Evolutionary conservation across 768 basidiomycete genomes (phyloP).

Genomic region (Amanita inopinata): DNA sequence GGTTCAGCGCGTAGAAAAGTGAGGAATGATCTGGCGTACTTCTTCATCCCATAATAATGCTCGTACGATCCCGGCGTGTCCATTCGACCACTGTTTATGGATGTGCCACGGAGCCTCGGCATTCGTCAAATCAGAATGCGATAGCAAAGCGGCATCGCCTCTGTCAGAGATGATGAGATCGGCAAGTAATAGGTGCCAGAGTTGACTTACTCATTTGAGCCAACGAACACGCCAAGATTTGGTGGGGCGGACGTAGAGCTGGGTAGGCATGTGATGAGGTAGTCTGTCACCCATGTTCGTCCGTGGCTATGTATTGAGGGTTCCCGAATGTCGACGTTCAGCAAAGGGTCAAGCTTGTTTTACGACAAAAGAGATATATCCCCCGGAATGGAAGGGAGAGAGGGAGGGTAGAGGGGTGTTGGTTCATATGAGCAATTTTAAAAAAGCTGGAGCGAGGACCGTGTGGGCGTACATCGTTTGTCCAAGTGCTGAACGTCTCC

Average conservation of each 20-base stretch:
- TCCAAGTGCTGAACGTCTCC: constrained; percentile 89
- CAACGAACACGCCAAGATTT: constrained; percentile 49
- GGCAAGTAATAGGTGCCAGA: neutral
- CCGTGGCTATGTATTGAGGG: constrained; percentile 50
- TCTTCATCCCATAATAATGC: constrained; percentile 47
- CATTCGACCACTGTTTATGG: constrained; percentile 41
- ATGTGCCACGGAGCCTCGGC: constrained; percentile 37
- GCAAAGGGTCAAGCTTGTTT: constrained; percentile 58
- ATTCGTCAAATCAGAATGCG: constrained; percentile 29
- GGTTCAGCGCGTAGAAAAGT: neutral
- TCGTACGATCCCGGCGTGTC: constrained; percentile 49
- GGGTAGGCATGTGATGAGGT: constrained; percentile 49
- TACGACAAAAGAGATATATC: no score
- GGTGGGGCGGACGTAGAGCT: constrained; percentile 18
- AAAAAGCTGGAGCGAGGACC: neutral
- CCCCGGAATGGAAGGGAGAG: no score
- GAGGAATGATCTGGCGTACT: constrained; percentile 19
- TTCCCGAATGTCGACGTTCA: constrained; percentile 51
- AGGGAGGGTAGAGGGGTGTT: neutral
- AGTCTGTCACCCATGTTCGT: constrained; percentile 71
- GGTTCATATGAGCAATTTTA: no score
- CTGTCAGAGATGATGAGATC: constrained; percentile 20
- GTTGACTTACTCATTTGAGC: constrained; percentile 55
- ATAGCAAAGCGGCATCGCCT: constrained; percentile 49
- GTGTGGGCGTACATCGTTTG: constrained; percentile 41